phyloP scores from a whole-genome alignment of 768 basidiomycete genomes.

The Termitomyces sp. region DNA sequence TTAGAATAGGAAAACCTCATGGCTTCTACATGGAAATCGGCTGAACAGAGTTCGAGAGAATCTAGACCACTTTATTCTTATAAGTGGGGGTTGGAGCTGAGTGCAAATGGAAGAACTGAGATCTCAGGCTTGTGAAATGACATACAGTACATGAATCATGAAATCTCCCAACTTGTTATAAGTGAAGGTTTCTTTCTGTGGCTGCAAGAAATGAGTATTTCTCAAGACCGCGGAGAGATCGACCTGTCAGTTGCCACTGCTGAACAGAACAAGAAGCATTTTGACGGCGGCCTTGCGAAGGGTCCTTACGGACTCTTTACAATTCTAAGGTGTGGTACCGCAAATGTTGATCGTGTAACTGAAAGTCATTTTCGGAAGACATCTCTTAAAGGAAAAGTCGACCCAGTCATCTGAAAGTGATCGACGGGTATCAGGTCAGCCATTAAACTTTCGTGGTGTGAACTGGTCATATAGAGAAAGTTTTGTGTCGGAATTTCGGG shows the following conservation, averaged over 20 bases:
- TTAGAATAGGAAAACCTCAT: background rate
- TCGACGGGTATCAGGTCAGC: background rate
- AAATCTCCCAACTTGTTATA: background rate
- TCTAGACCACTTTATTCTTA: background rate
- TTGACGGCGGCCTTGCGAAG: background rate
- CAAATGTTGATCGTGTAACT: background rate
- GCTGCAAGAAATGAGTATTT: background rate
- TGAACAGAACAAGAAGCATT: background rate
- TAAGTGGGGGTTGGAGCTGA: background rate
- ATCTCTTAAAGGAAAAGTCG: background rate
- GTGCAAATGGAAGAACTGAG: background rate
- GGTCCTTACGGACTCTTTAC: background rate
- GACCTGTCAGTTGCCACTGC: background rate
- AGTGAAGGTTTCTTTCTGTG: background rate
- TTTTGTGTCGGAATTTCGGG: constrained; percentile 4
- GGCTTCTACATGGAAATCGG: constrained; percentile 3
- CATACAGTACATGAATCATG: background rate
- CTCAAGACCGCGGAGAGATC: background rate
- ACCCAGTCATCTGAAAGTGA: background rate
- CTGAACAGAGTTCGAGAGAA: background rate
- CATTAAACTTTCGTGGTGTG: constrained; percentile 10
- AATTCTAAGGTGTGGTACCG: background rate
- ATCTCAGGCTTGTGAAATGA: background rate
- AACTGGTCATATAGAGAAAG: constrained; percentile 7
- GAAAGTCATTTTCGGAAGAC: background rate